Conservation (phyloP, 2,329 filamentous ascomycete genomes). For the Colletotrichum sansevieriae region DNA sequence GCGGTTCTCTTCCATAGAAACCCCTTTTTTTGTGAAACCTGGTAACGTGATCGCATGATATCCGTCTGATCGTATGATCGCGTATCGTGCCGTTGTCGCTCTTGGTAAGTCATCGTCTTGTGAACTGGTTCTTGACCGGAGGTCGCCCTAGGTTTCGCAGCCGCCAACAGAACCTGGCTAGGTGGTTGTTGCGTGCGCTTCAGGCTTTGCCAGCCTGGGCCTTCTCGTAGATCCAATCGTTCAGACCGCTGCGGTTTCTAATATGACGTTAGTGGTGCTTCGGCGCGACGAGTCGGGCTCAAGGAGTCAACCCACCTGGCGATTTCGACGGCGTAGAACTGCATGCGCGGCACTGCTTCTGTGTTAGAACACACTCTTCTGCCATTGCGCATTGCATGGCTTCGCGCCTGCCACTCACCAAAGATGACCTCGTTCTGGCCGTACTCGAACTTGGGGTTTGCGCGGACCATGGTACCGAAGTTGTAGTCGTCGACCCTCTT, state of each 20-base stretch:
- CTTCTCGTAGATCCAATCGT: conserved; percentile 97
- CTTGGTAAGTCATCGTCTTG: too few relatives aligned
- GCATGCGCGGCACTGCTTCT: conserved; percentile 65
- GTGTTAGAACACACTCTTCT: conserved; percentile 1
- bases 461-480: conserved; percentile 93
- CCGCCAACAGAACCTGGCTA: background rate
- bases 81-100: too few relatives aligned
- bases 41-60: too few relatives aligned
- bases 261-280: conserved; percentile 58
- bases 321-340: conserved; percentile 69
- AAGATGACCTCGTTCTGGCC: conserved; percentile 92
- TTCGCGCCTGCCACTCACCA: conserved; percentile 63
- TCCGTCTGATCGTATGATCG: too few relatives aligned
- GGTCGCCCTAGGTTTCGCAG: background rate
- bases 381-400: background rate
- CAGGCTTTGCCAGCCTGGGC: conserved; percentile 71
- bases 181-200: conserved; percentile 4
- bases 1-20: too few relatives aligned
- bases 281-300: background rate
- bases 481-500: conserved; percentile 98
- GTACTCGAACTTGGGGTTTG: conserved; percentile 85
- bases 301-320: conserved; percentile 50
- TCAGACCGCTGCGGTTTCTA: conserved; percentile 88
- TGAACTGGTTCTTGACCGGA: too few relatives aligned
- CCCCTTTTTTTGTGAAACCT: too few relatives aligned